These are phyloP conservation scores for Rozella allomycis DNA, from an alignment of 371 early-diverging fungal genomes.

Conservation along the genomic window DNA sequence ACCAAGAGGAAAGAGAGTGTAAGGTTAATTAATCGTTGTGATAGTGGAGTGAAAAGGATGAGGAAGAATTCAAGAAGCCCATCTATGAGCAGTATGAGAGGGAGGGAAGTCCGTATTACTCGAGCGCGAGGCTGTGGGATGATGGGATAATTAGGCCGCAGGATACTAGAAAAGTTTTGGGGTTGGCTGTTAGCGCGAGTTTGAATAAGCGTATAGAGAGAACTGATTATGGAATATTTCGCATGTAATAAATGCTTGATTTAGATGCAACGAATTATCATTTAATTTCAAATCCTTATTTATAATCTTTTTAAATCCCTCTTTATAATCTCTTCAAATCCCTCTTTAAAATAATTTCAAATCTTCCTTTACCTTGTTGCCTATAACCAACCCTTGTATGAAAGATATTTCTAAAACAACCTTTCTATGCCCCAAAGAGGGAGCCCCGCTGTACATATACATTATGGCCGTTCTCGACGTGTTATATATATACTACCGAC, in stretches of 20 bases:
- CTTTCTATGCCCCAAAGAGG: too few relatives aligned
- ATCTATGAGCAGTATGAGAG: slow-evolving; percentile 67
- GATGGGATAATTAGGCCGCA: slow-evolving; percentile 85
- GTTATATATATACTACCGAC: too few relatives aligned
- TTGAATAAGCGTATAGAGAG: slow-evolving; percentile 50
- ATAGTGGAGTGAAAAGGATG: slow-evolving; percentile 43
- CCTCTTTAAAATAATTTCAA: too few relatives aligned
- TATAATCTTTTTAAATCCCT: too few relatives aligned
- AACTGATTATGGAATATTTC: slow-evolving; percentile 82
- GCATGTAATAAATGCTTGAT: slow-evolving; percentile 46
- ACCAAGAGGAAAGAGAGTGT: slow-evolving; percentile 43
- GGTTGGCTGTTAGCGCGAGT: slow-evolving; percentile 60
- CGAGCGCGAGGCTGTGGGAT: slow-evolving; percentile 80
- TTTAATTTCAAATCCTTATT: too few relatives aligned
- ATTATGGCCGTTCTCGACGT: too few relatives aligned
- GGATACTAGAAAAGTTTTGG: slow-evolving; percentile 71
- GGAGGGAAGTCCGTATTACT: slow-evolving; percentile 85
- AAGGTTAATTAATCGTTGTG: slow-evolving; percentile 1
- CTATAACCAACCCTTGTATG: too few relatives aligned
- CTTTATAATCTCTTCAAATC: too few relatives aligned
- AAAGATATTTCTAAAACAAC: too few relatives aligned
- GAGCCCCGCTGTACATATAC: too few relatives aligned
- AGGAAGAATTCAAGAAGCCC: slow-evolving; percentile 61
- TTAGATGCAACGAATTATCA: too few relatives aligned
- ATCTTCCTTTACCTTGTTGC: too few relatives aligned